Evolutionary conservation across 306 rosid genomes (phyloP).

Genomic region (Morella rubra): DNA sequence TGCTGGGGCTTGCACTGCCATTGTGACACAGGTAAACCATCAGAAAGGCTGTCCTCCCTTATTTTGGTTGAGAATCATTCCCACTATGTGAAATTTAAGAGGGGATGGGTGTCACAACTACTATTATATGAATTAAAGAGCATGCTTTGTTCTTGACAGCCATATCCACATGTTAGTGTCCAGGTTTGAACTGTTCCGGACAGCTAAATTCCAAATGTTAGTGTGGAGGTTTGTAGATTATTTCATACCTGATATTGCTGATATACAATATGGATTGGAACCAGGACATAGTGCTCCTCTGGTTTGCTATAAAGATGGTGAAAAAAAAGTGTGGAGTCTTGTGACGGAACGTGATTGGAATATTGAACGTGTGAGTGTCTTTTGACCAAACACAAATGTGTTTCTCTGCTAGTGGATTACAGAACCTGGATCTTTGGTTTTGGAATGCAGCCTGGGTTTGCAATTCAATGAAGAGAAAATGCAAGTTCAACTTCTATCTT

Average conservation of each 20-base stretch:
- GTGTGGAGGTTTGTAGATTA: background rate
- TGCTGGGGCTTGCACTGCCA: constrained; percentile 97
- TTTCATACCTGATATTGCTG: background rate
- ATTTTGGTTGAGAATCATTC: constrained; percentile 12
- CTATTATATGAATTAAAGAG: background rate
- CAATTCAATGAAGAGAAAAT: background rate
- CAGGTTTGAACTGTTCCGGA: background rate
- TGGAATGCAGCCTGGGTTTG: background rate
- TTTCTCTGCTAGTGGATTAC: background rate
- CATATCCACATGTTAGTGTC: background rate
- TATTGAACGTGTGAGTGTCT: no score
- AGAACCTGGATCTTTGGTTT: background rate
- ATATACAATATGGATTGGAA: background rate
- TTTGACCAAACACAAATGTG: background rate
- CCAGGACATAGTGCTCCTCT: background rate
- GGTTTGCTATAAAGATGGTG: background rate
- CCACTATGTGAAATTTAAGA: background rate
- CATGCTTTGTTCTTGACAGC: constrained; percentile 3
- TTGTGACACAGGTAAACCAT: constrained; percentile 79
- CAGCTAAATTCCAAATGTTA: background rate
- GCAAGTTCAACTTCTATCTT: background rate
- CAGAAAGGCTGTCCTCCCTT: background rate
- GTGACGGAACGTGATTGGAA: background rate
- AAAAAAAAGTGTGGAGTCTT: background rate
- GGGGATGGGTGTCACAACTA: background rate